Evolutionary conservation across 495 filamentous ascomycete genomes (phyloP).

Genomic region (Opeltia flavorubescens): DNA sequence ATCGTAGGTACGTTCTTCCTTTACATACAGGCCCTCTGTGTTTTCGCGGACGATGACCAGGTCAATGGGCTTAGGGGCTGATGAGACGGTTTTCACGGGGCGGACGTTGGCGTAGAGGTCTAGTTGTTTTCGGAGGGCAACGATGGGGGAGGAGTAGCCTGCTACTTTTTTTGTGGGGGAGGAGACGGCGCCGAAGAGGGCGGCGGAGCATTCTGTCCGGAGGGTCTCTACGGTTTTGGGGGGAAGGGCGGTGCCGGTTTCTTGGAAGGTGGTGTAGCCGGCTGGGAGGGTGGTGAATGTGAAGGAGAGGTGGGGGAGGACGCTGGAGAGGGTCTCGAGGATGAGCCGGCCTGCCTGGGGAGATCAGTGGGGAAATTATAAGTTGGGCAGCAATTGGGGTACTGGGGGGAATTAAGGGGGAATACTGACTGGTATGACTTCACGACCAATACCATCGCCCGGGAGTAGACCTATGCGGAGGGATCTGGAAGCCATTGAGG

Average conservation of each 20-base stretch:
- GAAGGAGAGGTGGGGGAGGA: slow-evolving; percentile 68
- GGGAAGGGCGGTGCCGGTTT: slow-evolving; percentile 73
- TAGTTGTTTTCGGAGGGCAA: slow-evolving; percentile 87
- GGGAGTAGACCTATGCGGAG: slow-evolving; percentile 73
- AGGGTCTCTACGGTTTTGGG: slow-evolving; percentile 78
- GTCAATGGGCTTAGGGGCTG: slow-evolving; percentile 57
- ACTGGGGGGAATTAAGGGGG: slow-evolving; percentile 6
- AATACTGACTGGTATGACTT: slow-evolving; percentile 80
- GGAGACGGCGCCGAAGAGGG: slow-evolving; percentile 89
- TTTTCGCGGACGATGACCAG: slow-evolving; percentile 98
- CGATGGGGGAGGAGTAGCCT: slow-evolving; percentile 95
- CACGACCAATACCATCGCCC: slow-evolving; percentile 94
- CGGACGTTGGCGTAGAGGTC: slow-evolving; percentile 96
- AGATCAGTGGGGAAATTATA: too few species aligned
- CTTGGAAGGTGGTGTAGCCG: slow-evolving; percentile 83
- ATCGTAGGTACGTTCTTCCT: slow-evolving; percentile 77
- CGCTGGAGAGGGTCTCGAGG: slow-evolving; percentile 75
- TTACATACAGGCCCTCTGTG: slow-evolving; percentile 97
- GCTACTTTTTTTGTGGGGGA: slow-evolving; percentile 78
- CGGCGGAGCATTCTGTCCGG: slow-evolving; percentile 83
- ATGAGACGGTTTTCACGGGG: slow-evolving; percentile 72
- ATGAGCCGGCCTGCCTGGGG: slow-evolving; percentile 64
- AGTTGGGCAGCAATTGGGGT: not conserved
- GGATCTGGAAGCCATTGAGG: slow-evolving; percentile 32
- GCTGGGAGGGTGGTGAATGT: slow-evolving; percentile 84